Evolutionary conservation across 306 rosid genomes (phyloP), one percentile per base, ranked within the genome.

Genomic region (Dicorynia guianensis): DNA sequence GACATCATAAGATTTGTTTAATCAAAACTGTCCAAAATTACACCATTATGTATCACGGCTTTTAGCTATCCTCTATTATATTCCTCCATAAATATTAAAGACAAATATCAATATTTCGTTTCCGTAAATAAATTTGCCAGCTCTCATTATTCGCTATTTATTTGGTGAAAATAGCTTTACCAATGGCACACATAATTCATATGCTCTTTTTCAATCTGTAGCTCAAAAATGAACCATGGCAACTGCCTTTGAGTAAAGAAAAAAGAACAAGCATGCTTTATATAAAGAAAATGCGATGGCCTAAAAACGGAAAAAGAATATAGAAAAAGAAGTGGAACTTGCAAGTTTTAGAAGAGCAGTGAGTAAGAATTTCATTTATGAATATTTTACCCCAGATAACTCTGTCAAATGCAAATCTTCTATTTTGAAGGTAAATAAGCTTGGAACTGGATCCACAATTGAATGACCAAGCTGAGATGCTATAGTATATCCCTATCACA

Each of bases 401-500:
- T 87, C 93, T 61, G 83, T 73, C 79, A 94, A 75, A 71, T 39
- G 83, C 56, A 85, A 78, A 86, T 94, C 98, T 36, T 81, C 87
- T 48, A 88, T 84, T 90, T 94, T 94, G 86, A 94, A 88, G 19
- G 98, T 91, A 82, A 94, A 91, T 79, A 94, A 77, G 83, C 98
- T 94, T 2, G 97, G 97, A 52, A 90, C 88, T 18, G 98, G 94
- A 77, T 94, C 97, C 15, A 91, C 87, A 68, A 90, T 83, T 18
- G 96, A 90, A 88, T 94, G 98, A 54, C 96, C 97, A 75, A 94
- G 97, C 80, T 94, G 97, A 75, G 90, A 82, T 72, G 96, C 96
- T 71, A 94, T 94, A 81, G 83, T 72, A 57, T 89, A 88, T 72
- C 98, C 98, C 98, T 94, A 48, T 61, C 50, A 83, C 68, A 77